Percentiles rank a stretch among this genome's conserved stretches.
These are phyloP conservation scores for Fennellomyces sp. DNA, from an alignment of 371 early-diverging fungal species.

Conservation along the genomic window DNA sequence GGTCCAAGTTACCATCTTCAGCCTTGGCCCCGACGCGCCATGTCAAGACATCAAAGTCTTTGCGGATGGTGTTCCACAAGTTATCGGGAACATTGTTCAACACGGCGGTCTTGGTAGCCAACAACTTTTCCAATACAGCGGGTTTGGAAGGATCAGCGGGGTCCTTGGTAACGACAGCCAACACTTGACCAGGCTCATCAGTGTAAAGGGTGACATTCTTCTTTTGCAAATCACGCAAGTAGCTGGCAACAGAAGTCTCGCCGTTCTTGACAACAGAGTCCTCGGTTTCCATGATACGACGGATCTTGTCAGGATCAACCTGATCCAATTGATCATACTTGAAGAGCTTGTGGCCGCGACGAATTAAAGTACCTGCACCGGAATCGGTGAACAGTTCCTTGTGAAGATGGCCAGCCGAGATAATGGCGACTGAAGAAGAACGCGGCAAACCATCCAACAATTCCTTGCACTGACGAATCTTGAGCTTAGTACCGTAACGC, in stretches of 20 bases:
- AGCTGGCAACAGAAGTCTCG: constrained; percentile 70
- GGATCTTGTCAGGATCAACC: constrained; percentile 83
- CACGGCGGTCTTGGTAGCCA: constrained; percentile 71
- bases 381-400: constrained; percentile 97
- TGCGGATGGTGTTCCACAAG: constrained; percentile 78
- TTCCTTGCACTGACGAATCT: constrained; percentile 94
- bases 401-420: constrained; percentile 93
- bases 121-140: constrained; percentile 32
- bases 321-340: constrained; percentile 65
- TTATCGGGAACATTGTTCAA: constrained; percentile 91
- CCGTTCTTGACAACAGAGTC: constrained; percentile 74
- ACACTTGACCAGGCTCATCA: constrained; percentile 87
- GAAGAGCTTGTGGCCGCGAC: constrained; percentile 90
- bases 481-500: constrained; percentile 94
- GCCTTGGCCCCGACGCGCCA: constrained; percentile 38
- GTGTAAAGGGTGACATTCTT: constrained; percentile 69
- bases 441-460: constrained; percentile 93
- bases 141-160: constrained; percentile 52
- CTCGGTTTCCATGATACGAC: constrained; percentile 77
- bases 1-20: constrained; percentile 56
- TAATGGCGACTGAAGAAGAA: constrained; percentile 95
- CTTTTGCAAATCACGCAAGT: constrained; percentile 67
- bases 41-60: constrained; percentile 63
- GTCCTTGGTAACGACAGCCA: constrained; percentile 76
- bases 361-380: constrained; percentile 95